Evolutionary conservation across 2,329 filamentous ascomycete genomes (phyloP).

Genomic region (Fusarium guadeloupense): DNA sequence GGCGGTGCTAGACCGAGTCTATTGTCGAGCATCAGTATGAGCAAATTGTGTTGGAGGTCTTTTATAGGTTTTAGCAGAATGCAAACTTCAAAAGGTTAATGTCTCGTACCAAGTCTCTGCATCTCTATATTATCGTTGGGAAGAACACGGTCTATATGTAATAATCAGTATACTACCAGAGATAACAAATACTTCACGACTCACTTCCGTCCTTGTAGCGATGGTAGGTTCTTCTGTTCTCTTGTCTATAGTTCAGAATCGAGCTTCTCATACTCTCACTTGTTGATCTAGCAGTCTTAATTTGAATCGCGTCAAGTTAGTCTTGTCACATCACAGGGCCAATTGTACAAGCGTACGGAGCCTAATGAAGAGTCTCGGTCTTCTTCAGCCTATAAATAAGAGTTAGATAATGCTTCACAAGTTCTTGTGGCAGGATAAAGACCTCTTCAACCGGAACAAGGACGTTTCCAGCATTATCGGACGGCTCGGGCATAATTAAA

Average conservation of each 20-base stretch:
- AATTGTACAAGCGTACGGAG: background rate
- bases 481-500: conserved; percentile 9
- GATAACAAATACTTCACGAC: background rate
- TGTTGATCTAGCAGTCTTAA: conserved; percentile 16
- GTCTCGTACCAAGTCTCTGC: conserved; percentile 19
- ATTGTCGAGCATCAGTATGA: conserved; percentile 22
- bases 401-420: background rate
- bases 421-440: fast-evolving
- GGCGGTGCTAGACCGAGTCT: conserved; percentile 28
- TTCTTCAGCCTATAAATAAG: background rate
- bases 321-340: fast-evolving
- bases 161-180: background rate
- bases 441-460: conserved; percentile 24
- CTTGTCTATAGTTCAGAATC: conserved; percentile 28
- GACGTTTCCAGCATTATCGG: background rate
- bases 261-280: conserved; percentile 29
- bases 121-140: conserved; percentile 34
- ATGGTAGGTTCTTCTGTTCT: conserved; percentile 35
- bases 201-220: conserved; percentile 35
- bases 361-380: conserved; percentile 5
- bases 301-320: background rate
- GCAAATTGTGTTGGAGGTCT: conserved; percentile 34
- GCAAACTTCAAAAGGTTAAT: no score
- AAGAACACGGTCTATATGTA: conserved; percentile 19
- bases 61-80: no score